phyloP scores from a whole-genome alignment of 306 rosid species.

The Castanea mollissima region DNA sequence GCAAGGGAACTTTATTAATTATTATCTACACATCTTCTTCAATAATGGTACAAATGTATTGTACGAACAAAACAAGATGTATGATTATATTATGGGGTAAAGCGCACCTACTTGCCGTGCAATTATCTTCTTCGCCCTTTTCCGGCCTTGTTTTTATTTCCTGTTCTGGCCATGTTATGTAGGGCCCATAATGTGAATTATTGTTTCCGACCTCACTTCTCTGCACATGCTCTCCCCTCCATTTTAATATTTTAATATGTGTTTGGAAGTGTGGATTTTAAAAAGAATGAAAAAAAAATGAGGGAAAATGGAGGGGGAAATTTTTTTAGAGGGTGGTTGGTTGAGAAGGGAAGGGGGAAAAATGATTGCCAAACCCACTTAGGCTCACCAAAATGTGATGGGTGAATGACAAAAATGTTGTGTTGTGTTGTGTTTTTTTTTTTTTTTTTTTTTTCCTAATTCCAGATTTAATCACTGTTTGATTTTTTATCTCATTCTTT shows the following conservation, averaged over 20 bases:
- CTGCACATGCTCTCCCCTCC: no score
- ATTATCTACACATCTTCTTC: neutral
- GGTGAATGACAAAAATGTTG: no score
- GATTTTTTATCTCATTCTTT: no score
- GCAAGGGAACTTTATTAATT: neutral
- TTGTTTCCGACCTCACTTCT: no score
- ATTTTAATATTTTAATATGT: no score
- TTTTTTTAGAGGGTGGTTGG: rapidly evolving
- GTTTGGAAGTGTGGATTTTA: no score
- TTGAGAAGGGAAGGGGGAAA: no score
- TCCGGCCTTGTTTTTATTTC: neutral
- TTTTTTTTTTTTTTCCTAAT: no score
- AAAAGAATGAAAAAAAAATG: no score
- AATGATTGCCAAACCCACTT: rapidly evolving
- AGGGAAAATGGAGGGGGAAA: no score
- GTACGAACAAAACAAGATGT: neutral
- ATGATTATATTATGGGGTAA: neutral
- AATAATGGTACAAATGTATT: neutral
- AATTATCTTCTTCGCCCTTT: neutral
- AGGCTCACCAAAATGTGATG: rapidly evolving
- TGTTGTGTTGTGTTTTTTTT: no score
- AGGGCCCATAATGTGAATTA: neutral
- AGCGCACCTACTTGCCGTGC: neutral
- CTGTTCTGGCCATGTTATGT: neutral
- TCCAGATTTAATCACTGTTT: no score